A percentile compares a stretch with the other conserved stretches of the same genome.
Evolutionary conservation across 1,284 basidiomycete genomes (phyloP).

Genomic region (Ceratobasidium sp.): DNA sequence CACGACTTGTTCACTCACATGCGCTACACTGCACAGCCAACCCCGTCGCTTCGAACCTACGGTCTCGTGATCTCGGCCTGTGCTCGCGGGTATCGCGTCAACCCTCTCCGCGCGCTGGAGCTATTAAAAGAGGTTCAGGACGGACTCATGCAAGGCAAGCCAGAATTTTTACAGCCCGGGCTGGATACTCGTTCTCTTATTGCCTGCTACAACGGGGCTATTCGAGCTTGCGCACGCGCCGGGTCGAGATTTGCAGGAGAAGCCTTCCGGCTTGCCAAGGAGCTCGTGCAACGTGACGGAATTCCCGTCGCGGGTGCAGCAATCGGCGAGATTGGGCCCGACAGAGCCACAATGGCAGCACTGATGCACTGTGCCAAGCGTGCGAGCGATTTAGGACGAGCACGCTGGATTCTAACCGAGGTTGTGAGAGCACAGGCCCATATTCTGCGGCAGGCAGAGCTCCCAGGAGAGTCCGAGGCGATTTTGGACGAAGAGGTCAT

Average conservation of each 20-base stretch:
- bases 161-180: slow-evolving; percentile 71
- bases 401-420: slow-evolving; percentile 93
- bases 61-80: slow-evolving; percentile 91
- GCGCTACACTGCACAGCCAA: slow-evolving; percentile 92
- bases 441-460: slow-evolving; percentile 31
- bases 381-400: slow-evolving; percentile 82
- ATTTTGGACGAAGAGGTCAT: slow-evolving; percentile 78
- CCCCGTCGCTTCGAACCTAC: slow-evolving; percentile 81
- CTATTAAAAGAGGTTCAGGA: slow-evolving; percentile 85
- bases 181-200: slow-evolving; percentile 57
- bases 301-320: slow-evolving; percentile 51
- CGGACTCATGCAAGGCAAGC: slow-evolving; percentile 61
- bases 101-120: slow-evolving; percentile 93
- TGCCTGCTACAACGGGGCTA: slow-evolving; percentile 79
- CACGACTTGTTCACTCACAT: slow-evolving; percentile 91
- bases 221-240: slow-evolving; percentile 77
- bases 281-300: slow-evolving; percentile 82
- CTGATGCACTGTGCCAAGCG: slow-evolving; percentile 91
- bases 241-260: slow-evolving; percentile 75
- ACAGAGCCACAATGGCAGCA: slow-evolving; percentile 80
- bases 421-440: slow-evolving; percentile 65
- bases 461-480: slow-evolving; percentile 51
- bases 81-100: slow-evolving; percentile 68
- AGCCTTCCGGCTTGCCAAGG: slow-evolving; percentile 80
- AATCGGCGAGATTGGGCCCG: slow-evolving; percentile 70